Percentiles rank a stretch among this genome's conserved stretches.
Conservation (phyloP, 108 stramenopile species). For the Cylindrotheca fusiformis region DNA sequence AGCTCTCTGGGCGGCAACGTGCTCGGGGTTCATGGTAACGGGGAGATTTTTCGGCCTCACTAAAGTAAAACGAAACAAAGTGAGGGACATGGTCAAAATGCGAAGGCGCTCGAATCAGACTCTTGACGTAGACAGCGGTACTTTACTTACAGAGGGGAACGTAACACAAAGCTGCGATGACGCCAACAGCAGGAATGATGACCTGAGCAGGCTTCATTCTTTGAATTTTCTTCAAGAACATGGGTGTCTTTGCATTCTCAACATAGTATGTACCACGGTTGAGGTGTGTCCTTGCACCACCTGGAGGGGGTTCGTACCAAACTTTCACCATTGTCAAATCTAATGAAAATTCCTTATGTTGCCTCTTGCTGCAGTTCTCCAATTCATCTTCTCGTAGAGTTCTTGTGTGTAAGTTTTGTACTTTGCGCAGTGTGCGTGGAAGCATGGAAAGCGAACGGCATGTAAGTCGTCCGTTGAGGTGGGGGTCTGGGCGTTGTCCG, state of each 20-base stretch:
- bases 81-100: too few species aligned
- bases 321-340: conserved; percentile 57
- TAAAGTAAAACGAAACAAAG: too few species aligned
- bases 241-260: conserved; percentile 25
- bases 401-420: too few species aligned
- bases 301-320: conserved; percentile 83
- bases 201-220: conserved; percentile 52
- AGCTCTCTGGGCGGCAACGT: conserved; percentile 79
- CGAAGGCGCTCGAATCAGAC: too few species aligned
- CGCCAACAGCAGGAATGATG: conserved; percentile 40
- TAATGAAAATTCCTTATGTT: conserved; percentile 7
- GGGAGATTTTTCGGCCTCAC: conserved; percentile 58
- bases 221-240: conserved; percentile 48
- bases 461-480: too few species aligned
- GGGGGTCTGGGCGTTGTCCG: too few species aligned
- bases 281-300: conserved; percentile 70
- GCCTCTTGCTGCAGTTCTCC: background rate
- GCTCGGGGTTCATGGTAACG: conserved; percentile 77
- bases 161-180: conserved; percentile 51
- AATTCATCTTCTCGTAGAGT: too few species aligned
- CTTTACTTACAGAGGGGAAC: conserved; percentile 79
- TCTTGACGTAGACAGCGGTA: too few species aligned
- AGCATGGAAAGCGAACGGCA: too few species aligned
- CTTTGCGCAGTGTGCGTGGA: too few species aligned
- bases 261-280: conserved; percentile 67